Base-by-base conservation (phyloP, 2,329 filamentous ascomycete genomes). In the Alternaria tenuissima region DNA sequence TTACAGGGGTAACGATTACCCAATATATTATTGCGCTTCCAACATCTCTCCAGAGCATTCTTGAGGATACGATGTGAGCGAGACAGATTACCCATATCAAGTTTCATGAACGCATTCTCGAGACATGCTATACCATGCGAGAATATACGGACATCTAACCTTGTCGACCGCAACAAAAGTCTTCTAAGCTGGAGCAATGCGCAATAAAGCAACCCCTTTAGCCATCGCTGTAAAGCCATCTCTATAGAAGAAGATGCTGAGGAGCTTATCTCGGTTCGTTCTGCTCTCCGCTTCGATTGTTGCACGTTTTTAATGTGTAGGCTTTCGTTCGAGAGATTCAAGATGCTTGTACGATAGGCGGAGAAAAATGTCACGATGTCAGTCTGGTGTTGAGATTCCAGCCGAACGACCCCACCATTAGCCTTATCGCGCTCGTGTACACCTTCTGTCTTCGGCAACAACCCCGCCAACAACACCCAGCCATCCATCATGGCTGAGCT, bases 341-440 rank as follows among this genome's bases (percentile, higher is more conserved):
- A 38, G 32, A 26, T 24, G 14, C 9, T 18, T 48, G 30, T 48
- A 34, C 20, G 30, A 48, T 24, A n/a, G 46, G 46, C 30, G 46
- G 5, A 48, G 46, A n/a, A n/a, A 12, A 11, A 49, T 24, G 9
- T 56, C 36, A 26, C 42, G 54, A 56, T 51, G 12, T 30, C 20
- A 1, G 12, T 26, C 8, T 62, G 58, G 58, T 62, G 63, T 62
- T 67, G 63, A 64, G 54, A 11, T 42, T 47, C 22, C 42, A 41
- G 55, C 64, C 64, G 62, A 61, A 54, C 44, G 51, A 60, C 62
- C 67, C 65, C 62, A 63, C 62, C 55, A 61, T 62, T 64, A 65
- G 65, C 61, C 59, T 67, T 71, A 70, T 69, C 65, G 60, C 48
- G 18, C 47, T 68, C 71, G 69, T 70, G 52, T 74, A 62, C 63